These are phyloP conservation scores for Arabidopsis hybrid DNA, from an alignment of 441 rosid genomes.

Conservation along the genomic window DNA sequence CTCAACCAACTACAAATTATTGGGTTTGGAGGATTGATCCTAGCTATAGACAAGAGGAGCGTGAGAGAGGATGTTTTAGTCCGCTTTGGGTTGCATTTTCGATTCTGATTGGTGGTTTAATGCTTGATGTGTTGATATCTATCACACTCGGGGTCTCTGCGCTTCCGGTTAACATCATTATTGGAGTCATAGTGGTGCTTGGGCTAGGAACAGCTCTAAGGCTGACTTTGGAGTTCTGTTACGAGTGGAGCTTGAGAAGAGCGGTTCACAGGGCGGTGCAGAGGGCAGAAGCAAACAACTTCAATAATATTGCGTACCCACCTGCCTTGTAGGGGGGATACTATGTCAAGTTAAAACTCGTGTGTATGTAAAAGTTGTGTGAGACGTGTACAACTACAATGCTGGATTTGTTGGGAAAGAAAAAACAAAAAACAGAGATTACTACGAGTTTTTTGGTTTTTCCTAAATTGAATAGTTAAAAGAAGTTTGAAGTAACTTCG, in stretches of 20 bases:
- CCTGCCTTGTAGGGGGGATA: slow-evolving; percentile 51
- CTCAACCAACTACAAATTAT: slow-evolving; percentile 68
- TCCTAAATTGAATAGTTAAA: background rate
- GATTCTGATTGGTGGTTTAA: slow-evolving; percentile 79
- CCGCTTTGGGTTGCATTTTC: slow-evolving; percentile 95
- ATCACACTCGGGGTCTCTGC: slow-evolving; percentile 87
- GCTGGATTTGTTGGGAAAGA: background rate
- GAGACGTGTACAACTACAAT: slow-evolving; percentile 28
- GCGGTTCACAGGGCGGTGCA: slow-evolving; percentile 60
- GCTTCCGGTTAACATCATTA: slow-evolving; percentile 84
- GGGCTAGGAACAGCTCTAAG: slow-evolving; percentile 90
- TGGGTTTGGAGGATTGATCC: slow-evolving; percentile 90
- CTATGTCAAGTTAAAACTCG: slow-evolving; percentile 40
- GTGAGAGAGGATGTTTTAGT: slow-evolving; percentile 75
- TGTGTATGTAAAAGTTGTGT: slow-evolving; percentile 25
- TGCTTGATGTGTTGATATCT: slow-evolving; percentile 90
- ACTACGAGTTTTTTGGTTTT: background rate
- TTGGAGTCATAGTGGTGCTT: slow-evolving; percentile 86
- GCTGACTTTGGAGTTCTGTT: slow-evolving; percentile 80
- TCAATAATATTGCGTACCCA: slow-evolving; percentile 59
- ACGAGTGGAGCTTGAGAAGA: slow-evolving; percentile 87
- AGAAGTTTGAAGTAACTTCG: background rate
- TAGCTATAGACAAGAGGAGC: slow-evolving; percentile 62
- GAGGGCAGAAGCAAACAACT: slow-evolving; percentile 51
- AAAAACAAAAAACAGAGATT: background rate